phyloP scores from a whole-genome alignment of 1,139 yeast genomes.

The Yamadazyma jaroonii region DNA sequence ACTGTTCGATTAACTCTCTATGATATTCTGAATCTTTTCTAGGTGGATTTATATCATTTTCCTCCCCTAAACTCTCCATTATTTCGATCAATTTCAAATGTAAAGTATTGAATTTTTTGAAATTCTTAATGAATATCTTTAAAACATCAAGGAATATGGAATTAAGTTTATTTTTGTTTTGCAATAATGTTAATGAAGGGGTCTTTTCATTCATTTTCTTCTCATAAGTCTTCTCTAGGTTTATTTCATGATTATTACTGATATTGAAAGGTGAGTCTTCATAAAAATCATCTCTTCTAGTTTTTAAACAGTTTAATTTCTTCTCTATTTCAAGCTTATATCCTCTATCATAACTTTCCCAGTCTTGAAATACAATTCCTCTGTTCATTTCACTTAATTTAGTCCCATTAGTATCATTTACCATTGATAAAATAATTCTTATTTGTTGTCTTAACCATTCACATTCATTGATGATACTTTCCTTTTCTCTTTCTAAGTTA shows the following conservation, averaged over 20 bases:
- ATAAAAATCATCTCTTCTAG: constrained; percentile 21
- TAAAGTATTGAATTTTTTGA: constrained; percentile 29
- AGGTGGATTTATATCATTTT: constrained; percentile 22
- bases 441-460: constrained; percentile 49
- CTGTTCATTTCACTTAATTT: constrained; percentile 23
- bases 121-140: constrained; percentile 29
- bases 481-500: constrained; percentile 36
- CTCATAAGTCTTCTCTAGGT: constrained; percentile 27
- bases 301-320: constrained; percentile 19
- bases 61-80: constrained; percentile 26
- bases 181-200: constrained; percentile 32
- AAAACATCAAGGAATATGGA: constrained; percentile 34
- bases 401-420: constrained; percentile 35
- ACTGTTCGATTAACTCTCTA: constrained; percentile 27
- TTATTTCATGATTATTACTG: constrained; percentile 12
- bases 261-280: constrained; percentile 29
- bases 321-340: constrained; percentile 27
- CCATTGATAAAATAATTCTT: constrained; percentile 38
- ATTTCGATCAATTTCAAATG: constrained; percentile 26
- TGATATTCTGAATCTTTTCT: constrained; percentile 32
- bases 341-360: constrained; percentile 28
- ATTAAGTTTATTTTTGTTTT: constrained; percentile 31
- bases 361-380: constrained; percentile 33
- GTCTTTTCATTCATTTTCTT: constrained; percentile 21
- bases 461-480: constrained; percentile 41